Evolutionary conservation across 2,329 filamentous ascomycete species (phyloP), one percentile per base, ranked within the genome.

Genomic region (Aspergillus udagawae): DNA sequence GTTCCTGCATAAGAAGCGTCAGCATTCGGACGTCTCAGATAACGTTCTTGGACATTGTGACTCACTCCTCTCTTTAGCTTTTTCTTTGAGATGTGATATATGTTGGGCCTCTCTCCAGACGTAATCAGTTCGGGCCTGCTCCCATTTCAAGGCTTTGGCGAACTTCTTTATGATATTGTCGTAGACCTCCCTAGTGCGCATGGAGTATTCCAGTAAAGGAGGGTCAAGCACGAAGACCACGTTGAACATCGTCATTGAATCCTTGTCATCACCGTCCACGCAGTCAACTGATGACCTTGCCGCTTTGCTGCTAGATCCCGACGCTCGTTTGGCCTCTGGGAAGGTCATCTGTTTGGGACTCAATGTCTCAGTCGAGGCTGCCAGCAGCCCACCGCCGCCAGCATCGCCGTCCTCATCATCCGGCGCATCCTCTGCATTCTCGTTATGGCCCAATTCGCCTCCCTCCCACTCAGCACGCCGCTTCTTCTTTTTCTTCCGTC

Each of bases 231-330:
- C 90, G 72, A 97, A 97, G 25, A 97, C 92, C 10, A 97, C 84
- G 72, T 97, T 96, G 76, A 99, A 99, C 93, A 97, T 97, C 61
- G 88, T 92, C 90, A 97, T 92, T 49, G 85, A 84, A 57, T 83
- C 77, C 58, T 79, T 81, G 52, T 80, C 78, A 49, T 70, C 67
- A 0, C 60, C 56, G 51, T 75, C 70, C 44, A 66, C 45, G 4
- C 62, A 57, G 48, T 67, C 69, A 47, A 65, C 63, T 3, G 58
- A 47, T 17, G 60, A 47, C 51, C 64, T 69, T 20, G 62, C 64
- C 7, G 60, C 53, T 52, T 63, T 63, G 32, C 52, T 62, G 55
- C 65, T 67, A 7, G 63, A 50, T 49, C 57, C 59, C 20, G 63
- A 67, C 27, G 58, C 57, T 29, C 66, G 64, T 56, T 69, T 70